Evolutionary conservation across 2,329 filamentous ascomycete genomes (phyloP).

Genomic region (Alternaria gansuensis): DNA sequence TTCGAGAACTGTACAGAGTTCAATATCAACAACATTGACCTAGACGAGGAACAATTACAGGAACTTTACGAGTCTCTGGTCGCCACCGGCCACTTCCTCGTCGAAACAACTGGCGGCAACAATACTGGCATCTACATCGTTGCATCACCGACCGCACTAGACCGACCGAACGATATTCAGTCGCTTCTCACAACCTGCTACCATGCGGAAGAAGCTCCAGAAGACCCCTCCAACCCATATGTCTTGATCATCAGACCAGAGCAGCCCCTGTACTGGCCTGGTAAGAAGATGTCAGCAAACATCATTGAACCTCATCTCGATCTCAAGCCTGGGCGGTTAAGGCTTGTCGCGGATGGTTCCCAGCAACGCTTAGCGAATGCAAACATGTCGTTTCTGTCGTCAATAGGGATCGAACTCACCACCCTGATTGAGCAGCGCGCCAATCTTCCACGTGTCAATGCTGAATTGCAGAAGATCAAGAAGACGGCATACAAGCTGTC

Average conservation of each 20-base stretch:
- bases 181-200: conserved; percentile 83
- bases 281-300: conserved; percentile 74
- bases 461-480: conserved; percentile 90
- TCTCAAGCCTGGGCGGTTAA: conserved; percentile 83
- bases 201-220: conserved; percentile 71
- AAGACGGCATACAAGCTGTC: conserved; percentile 95
- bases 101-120: conserved; percentile 75
- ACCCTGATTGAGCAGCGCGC: conserved; percentile 91
- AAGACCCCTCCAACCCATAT: conserved; percentile 83
- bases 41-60: conserved; percentile 72
- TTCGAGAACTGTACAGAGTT: conserved; percentile 98
- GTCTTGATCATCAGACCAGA: conserved; percentile 86
- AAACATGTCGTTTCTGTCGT: conserved; percentile 77
- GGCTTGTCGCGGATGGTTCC: conserved; percentile 88
- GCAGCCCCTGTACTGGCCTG: conserved; percentile 80
- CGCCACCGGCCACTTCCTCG: conserved; percentile 84
- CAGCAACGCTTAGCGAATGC: conserved; percentile 80
- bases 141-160: conserved; percentile 79
- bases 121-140: conserved; percentile 79
- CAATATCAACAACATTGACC: conserved; percentile 78
- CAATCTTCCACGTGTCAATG: conserved; percentile 90
- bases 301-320: conserved; percentile 83
- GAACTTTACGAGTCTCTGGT: conserved; percentile 83
- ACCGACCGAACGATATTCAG: conserved; percentile 81
- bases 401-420: conserved; percentile 84